phyloP scores from a whole-genome alignment of 2,329 filamentous ascomycete genomes.

The Chaetomiaceae sp. region DNA sequence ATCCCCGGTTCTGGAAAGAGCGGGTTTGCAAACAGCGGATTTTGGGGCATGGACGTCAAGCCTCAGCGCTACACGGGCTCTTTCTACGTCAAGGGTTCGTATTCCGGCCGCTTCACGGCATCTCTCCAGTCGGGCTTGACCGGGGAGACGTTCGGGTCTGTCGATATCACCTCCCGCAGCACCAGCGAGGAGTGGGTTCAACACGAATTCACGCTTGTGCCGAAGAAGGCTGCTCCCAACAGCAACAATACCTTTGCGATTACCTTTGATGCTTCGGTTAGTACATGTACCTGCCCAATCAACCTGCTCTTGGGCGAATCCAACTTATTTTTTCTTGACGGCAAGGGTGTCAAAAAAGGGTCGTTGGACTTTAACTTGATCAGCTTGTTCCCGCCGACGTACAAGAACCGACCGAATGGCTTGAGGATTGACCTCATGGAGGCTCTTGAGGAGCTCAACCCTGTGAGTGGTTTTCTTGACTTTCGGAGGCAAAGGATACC shows the following conservation, averaged over 20 bases:
- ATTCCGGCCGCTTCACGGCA: conserved; percentile 43
- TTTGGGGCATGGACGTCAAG: conserved; percentile 53
- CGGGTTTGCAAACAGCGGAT: conserved; percentile 50
- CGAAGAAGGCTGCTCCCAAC: conserved; percentile 43
- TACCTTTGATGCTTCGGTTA: conserved; percentile 43
- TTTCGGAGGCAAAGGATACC: not conserved
- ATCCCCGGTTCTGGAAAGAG: conserved; percentile 31
- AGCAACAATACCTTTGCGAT: conserved; percentile 53
- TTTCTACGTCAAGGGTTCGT: conserved; percentile 49
- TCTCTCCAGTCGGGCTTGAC: conserved; percentile 40
- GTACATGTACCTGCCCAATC: no score
- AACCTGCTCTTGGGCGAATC: not conserved
- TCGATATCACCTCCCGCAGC: not conserved
- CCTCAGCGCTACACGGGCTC: conserved; percentile 44
- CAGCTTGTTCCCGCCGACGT: conserved; percentile 57
- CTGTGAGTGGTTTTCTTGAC: conserved; percentile 19
- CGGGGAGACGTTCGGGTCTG: conserved; percentile 38
- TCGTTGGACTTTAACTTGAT: conserved; percentile 54
- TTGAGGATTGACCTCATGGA: conserved; percentile 51
- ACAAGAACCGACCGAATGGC: conserved; percentile 53
- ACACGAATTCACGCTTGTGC: conserved; percentile 43
- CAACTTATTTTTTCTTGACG: not conserved
- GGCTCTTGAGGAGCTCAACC: conserved; percentile 47
- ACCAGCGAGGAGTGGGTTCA: conserved; percentile 45
- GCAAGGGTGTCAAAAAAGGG: conserved; percentile 33